phyloP scores from a whole-genome alignment of 139 green algal genomes.

The Coelastrella sp. region DNA sequence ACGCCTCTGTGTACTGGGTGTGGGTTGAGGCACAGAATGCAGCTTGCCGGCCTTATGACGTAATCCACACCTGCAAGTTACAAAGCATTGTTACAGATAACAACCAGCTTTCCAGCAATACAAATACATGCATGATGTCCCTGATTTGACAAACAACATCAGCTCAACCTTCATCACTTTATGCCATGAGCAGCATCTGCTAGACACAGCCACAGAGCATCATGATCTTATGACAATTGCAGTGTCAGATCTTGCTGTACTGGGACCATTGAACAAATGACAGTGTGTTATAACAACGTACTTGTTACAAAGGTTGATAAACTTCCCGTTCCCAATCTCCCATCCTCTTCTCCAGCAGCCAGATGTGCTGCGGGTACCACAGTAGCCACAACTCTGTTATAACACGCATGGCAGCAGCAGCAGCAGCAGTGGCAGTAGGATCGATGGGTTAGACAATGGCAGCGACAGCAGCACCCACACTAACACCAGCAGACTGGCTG shows the following conservation, averaged over 20 bases:
- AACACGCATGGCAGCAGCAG: not conserved
- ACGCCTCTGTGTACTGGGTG: not conserved
- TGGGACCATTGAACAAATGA: too few species aligned
- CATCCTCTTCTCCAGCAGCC: conserved; percentile 31
- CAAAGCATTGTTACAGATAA: not conserved
- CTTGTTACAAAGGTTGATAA: conserved; percentile 42
- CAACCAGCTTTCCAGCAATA: not conserved
- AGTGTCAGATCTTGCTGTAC: too few species aligned
- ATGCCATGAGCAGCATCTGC: too few species aligned
- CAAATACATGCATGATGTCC: not conserved
- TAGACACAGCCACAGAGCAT: too few species aligned
- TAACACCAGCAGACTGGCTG: not conserved
- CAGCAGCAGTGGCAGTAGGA: not conserved
- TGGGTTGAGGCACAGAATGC: conserved; percentile 3
- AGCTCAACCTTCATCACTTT: too few species aligned
- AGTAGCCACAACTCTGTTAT: conserved; percentile 15
- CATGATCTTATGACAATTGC: too few species aligned
- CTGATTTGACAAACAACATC: not conserved
- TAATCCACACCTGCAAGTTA: conserved; percentile 27
- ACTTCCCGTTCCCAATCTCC: not conserved
- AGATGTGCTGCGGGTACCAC: conserved; percentile 27
- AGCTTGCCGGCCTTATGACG: conserved; percentile 39
- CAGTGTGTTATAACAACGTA: not conserved
- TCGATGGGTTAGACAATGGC: not conserved
- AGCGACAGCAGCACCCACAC: not conserved